Percentiles rank a stretch among this genome's conserved stretches.
These are phyloP conservation scores for Trichoderma sp. DNA, from an alignment of 2,329 filamentous ascomycete species.

Conservation along the genomic window DNA sequence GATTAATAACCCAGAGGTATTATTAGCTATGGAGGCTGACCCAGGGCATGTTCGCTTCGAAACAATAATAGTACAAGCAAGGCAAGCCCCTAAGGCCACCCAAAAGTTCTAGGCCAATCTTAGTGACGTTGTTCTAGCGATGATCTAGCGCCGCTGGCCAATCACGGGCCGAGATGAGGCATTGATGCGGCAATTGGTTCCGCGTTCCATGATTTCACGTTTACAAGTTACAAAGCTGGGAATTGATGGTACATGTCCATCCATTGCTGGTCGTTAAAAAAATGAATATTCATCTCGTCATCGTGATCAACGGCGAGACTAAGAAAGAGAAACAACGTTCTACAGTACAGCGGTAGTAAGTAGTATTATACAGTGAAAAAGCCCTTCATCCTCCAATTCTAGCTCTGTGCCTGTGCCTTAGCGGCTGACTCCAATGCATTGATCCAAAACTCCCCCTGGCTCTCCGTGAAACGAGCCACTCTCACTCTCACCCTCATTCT, in stretches of 20 bases:
- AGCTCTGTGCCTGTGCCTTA: background rate
- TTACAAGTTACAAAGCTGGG: background rate
- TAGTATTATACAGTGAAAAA: slow-evolving; percentile 2
- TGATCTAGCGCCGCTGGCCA: background rate
- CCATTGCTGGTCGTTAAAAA: slow-evolving; percentile 1
- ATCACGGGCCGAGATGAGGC: background rate
- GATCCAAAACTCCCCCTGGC: background rate
- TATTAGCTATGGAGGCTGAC: background rate
- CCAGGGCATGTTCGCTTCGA: background rate
- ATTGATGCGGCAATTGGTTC: background rate
- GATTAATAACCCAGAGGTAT: background rate
- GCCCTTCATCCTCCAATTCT: background rate
- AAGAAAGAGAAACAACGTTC: background rate
- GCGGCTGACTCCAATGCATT: background rate
- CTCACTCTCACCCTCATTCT: background rate
- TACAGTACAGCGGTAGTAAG: background rate
- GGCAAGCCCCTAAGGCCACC: background rate
- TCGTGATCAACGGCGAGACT: background rate
- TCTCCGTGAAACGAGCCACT: background rate
- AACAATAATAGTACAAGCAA: background rate
- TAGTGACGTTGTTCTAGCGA: background rate
- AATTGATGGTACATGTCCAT: background rate
- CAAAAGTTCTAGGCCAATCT: background rate
- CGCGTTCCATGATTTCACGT: background rate
- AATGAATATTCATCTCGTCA: background rate